These are phyloP conservation scores for Nitzschia palea DNA, from an alignment of 108 stramenopile genomes.

Conservation along the genomic window DNA sequence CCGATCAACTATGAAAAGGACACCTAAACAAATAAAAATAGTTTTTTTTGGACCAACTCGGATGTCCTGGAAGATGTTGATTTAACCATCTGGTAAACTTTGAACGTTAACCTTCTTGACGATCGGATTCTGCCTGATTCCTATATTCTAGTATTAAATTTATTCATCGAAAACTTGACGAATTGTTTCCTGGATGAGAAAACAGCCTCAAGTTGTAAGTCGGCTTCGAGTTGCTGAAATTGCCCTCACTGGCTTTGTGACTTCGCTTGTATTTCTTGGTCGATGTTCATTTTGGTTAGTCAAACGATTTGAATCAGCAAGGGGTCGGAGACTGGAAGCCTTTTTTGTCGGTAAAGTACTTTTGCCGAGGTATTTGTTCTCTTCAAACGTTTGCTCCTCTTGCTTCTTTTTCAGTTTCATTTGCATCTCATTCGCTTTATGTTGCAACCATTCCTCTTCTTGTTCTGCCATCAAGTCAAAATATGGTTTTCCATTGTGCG, in stretches of 20 bases:
- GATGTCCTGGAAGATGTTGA: too few relatives aligned
- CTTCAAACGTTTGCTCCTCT: conserved; percentile 46
- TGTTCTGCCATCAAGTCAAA: conserved; percentile 63
- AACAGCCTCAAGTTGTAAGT: not conserved
- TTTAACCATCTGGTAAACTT: too few relatives aligned
- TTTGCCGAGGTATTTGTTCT: conserved; percentile 23
- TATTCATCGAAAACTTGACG: too few relatives aligned
- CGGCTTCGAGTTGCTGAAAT: not conserved
- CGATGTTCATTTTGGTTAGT: not conserved
- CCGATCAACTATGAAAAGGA: too few relatives aligned
- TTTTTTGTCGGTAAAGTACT: not conserved
- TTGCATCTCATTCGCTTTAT: conserved; percentile 72
- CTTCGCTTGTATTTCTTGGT: not conserved
- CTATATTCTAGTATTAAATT: too few relatives aligned
- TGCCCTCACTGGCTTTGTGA: not conserved
- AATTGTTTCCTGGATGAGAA: too few relatives aligned
- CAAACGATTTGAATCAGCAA: conserved; percentile 3
- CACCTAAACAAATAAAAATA: too few relatives aligned
- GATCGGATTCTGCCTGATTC: too few relatives aligned
- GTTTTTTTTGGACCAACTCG: too few relatives aligned
- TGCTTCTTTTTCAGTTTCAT: conserved; percentile 76
- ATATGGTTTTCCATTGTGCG: conserved; percentile 68
- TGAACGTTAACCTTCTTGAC: too few relatives aligned
- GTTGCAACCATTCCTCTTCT: conserved; percentile 78
- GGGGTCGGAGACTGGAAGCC: not conserved